These are phyloP conservation scores for Aspergillus felis DNA, from an alignment of 2,329 filamentous ascomycete genomes.

Conservation along the genomic window DNA sequence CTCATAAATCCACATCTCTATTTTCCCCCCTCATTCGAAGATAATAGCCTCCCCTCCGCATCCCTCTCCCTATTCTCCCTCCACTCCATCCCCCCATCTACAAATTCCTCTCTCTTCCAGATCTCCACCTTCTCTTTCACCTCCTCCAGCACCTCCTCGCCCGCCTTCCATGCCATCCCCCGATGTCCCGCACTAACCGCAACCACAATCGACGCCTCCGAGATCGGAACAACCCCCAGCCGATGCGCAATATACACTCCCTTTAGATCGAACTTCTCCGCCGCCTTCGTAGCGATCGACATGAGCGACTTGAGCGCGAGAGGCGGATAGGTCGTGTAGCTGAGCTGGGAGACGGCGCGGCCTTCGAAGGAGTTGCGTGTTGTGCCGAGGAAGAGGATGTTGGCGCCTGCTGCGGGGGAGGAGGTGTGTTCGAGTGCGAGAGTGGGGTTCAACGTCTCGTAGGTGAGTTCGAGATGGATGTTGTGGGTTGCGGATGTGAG, in stretches of 20 bases:
- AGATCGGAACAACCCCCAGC: constrained; percentile 78
- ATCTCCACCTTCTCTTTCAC: constrained; percentile 88
- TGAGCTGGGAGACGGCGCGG: constrained; percentile 41
- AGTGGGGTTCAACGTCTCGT: constrained; percentile 35
- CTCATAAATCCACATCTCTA: not conserved
- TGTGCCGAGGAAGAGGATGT: constrained; percentile 45
- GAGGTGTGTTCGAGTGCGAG: constrained; percentile 33
- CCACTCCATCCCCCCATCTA: constrained; percentile 69
- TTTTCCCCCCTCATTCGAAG: not conserved
- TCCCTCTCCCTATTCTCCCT: constrained; percentile 78
- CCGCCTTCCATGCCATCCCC: constrained; percentile 78
- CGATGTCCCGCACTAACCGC: constrained; percentile 81
- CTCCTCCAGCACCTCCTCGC: constrained; percentile 82
- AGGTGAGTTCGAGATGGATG: constrained; percentile 43
- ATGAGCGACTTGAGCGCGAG: constrained; percentile 40
- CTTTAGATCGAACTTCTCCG: constrained; percentile 60
- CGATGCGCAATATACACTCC: constrained; percentile 80
- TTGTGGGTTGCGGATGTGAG: constrained; percentile 26
- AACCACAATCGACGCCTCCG: constrained; percentile 90
- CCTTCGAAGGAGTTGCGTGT: constrained; percentile 42
- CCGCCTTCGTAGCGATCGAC: constrained; percentile 38
- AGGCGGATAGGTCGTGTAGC: constrained; percentile 42
- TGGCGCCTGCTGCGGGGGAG: constrained; percentile 43
- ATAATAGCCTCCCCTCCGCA: constrained; percentile 38
- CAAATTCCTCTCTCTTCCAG: constrained; percentile 91